phyloP scores from a whole-genome alignment of 208 protist genomes.

The Plasmodiophora brassicae region DNA sequence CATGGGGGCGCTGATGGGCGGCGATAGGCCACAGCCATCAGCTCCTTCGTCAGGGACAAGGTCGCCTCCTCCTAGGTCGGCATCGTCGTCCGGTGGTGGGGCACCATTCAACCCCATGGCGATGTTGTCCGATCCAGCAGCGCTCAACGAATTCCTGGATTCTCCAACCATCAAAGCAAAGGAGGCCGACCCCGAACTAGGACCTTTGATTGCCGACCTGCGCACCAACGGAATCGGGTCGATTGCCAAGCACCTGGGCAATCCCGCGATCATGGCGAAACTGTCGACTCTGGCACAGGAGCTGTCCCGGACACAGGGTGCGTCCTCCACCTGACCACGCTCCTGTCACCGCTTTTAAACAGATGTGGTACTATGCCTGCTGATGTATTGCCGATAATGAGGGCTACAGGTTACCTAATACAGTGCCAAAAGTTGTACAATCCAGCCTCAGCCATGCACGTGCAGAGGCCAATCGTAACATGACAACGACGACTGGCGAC shows the following conservation, averaged over 20 bases:
- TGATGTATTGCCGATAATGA: no score
- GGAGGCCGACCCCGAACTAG: not conserved
- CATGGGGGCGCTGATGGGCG: no score
- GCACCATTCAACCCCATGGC: not conserved
- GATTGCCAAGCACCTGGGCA: not conserved
- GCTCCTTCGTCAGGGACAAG: not conserved
- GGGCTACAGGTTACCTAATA: no score
- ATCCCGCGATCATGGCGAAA: not conserved
- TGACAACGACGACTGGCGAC: no score
- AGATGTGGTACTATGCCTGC: no score
- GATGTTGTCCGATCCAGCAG: not conserved
- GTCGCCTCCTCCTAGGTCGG: not conserved
- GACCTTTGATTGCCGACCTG: slow-evolving; percentile 15
- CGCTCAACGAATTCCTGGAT: not conserved
- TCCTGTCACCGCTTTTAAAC: no score
- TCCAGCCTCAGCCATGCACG: no score
- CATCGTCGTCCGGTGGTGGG: not conserved
- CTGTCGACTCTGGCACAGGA: not conserved
- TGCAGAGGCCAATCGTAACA: no score
- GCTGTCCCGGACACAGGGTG: no score
- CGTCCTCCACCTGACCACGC: no score
- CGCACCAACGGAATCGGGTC: not conserved
- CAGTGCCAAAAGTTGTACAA: no score
- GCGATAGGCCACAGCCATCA: no score
- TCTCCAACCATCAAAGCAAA: not conserved